Evolutionary conservation across 495 filamentous ascomycete species (phyloP).

Genomic region (Penicillium diatomitis): DNA sequence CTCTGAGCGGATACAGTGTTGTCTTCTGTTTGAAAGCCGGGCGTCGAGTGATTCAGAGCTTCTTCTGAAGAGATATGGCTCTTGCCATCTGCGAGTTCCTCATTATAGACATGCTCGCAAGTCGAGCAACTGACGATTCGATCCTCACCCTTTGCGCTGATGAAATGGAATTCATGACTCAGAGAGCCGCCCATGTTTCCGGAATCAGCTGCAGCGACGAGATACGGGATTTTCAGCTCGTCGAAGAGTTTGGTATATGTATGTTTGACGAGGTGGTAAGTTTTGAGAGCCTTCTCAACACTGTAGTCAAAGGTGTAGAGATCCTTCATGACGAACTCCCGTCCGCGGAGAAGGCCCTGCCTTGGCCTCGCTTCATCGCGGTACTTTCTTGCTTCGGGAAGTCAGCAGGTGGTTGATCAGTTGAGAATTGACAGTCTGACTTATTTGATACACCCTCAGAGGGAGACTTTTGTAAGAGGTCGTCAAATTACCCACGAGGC

Average conservation of each 20-base stretch:
- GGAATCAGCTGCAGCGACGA: conserved; percentile 82
- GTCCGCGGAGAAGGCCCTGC: conserved; percentile 79
- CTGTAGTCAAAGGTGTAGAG: conserved; percentile 88
- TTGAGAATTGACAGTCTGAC: conserved; percentile 33
- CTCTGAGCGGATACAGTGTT: conserved; percentile 7
- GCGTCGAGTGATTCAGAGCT: conserved; percentile 1
- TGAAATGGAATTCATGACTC: conserved; percentile 91
- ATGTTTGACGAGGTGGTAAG: conserved; percentile 61
- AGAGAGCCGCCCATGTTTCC: conserved; percentile 91
- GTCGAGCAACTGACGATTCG: conserved; percentile 62
- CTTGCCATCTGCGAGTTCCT: conserved; percentile 59
- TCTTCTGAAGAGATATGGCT: conserved; percentile 12
- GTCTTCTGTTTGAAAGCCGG: conserved; percentile 27
- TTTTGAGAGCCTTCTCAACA: conserved; percentile 54
- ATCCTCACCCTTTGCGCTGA: conserved; percentile 77
- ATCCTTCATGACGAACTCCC: conserved; percentile 97
- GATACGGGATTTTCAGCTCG: conserved; percentile 73
- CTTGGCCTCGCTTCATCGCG: conserved; percentile 83
- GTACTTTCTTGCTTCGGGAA: conserved; percentile 70
- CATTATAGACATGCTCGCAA: conserved; percentile 76
- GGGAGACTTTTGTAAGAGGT: conserved; percentile 83
- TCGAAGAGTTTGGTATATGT: conserved; percentile 70
- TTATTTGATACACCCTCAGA: conserved; percentile 82
- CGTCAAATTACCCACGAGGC: conserved; percentile 61
- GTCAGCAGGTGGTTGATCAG: conserved; percentile 3